Evolutionary conservation across 305 asterid species (phyloP), one percentile per base, ranked within the genome.

Genomic region (Plantago coronopus): DNA sequence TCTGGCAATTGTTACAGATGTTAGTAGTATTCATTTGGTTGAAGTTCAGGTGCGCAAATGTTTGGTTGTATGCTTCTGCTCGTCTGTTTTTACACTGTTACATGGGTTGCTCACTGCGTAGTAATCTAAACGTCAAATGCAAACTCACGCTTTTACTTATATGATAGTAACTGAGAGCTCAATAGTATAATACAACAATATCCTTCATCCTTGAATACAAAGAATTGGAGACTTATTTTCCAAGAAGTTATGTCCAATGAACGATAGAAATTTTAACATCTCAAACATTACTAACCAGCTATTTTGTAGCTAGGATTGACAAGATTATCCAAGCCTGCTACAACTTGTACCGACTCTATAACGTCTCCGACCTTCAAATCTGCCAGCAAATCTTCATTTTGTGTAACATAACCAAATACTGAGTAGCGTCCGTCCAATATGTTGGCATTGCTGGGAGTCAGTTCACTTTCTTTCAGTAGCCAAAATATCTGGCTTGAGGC

Each of bases 401-500:
- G 74, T 2, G 94, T 89, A 58, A 93, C 81, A 15, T 85, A 93
- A 51, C 99, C 99, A 15, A 93, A 87, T 44, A 93, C 99, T 0
- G 99, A 68, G 44, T 93, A 93, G 5, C 97, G 88, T 12, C 99
- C 99, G 37, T 89, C 99, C 81, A 93, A 64, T 68, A 93, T 93
- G 78, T 89, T 93, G 74, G 97, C 96, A 37, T 93, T 93, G 88
- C 97, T 89, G 10, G 99, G 99, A 54, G 99, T 93, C 47, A 93
- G 88, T 74, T 93, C 99, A 68, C 97, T 89, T 70, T 93, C 99
- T 80, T 93, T 89, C 84, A 93, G 71, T 43, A 93, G 85, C 99
- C 99, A 93, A 76, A 93, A 93, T 18, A 87, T 84, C 71, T 93
- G 99, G 79, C 99, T 93, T n/a, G 99, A 93, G 17, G 74, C 99